A percentile compares a stretch with the other conserved stretches of the same genome.
Evolutionary conservation across 129 eudicot genomes (phyloP).

Genomic region (Arctium minus): DNA sequence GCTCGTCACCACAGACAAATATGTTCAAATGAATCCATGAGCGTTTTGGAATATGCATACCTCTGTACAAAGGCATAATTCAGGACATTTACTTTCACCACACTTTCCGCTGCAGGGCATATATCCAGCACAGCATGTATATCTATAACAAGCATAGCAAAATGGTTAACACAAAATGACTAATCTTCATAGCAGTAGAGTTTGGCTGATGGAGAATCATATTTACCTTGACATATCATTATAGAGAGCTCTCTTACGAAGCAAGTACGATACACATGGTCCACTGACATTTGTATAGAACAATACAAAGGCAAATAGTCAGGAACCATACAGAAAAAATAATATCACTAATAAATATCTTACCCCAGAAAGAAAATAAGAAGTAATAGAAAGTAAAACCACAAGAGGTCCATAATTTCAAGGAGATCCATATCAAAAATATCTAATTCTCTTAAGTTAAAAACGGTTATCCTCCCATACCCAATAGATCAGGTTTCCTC

Average conservation of each 20-base stretch:
- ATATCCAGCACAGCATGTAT: constrained; percentile 88
- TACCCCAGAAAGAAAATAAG: background rate
- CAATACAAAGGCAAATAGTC: background rate
- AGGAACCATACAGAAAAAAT: background rate
- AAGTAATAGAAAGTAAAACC: background rate
- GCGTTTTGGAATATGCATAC: constrained; percentile 30
- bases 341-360: background rate
- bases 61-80: constrained; percentile 92
- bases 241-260: constrained; percentile 89
- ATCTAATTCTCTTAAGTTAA: background rate
- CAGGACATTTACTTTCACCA: constrained; percentile 93
- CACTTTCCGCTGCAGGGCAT: constrained; percentile 99
- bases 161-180: background rate
- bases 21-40: background rate
- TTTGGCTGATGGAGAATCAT: background rate
- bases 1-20: background rate
- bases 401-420: background rate
- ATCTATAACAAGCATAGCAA: constrained; percentile 26
- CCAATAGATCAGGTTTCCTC: too few species aligned
- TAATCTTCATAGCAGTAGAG: background rate
- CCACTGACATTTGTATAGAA: constrained; percentile 39
- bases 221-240: constrained; percentile 89
- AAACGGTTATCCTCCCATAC: too few species aligned
- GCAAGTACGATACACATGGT: constrained; percentile 87
- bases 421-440: background rate